Base-by-base conservation (phyloP, 257 asterid genomes). In the Haberlea rhodopensis region DNA sequence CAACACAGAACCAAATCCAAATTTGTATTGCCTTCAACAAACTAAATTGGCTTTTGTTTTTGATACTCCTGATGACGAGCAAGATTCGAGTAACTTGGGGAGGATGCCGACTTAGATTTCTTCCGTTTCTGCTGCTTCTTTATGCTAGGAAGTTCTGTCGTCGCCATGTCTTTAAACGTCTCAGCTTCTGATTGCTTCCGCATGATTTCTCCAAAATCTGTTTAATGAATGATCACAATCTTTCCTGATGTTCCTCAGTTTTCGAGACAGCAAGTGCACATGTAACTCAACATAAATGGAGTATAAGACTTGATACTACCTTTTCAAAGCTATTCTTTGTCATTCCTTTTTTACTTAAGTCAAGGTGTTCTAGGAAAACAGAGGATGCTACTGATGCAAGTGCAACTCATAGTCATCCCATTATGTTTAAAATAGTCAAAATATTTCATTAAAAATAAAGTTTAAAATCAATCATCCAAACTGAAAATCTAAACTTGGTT, bases 151-250 rank as follows among this genome's bases (percentile, higher is more conserved):
- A 59, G 64, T 7, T 80, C 82, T 0, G 83, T 6, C 9, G 81
- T 58, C 57, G 79, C 45, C 20, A 63, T 54, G 65, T 77, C 86
- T 65, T 71, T 85, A 25, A 40, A 69, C 62, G 68, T 73, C 21
- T 80, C 91, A 11, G n/a, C n/a, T n/a, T n/a, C n/a, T n/a, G n/a
- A n/a, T n/a, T n/a, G n/a, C n/a, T n/a, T n/a, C n/a, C n/a, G 60
- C 66, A 57, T 52, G n/a, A 84, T 74, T 22, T 79, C 84, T 18
- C 79, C 85, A 68, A 72, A 82, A 73, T 84, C 96, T 88, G 79
- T 52, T 21, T 23, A 8, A n/a, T 11, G 4, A 57, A 21, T 52
- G 22, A 24, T 26, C 34, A 32, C 49, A 62, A 18, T 48, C 24
- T 5, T 19, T n/a, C n/a, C n/a, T n/a, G n/a, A n/a, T n/a, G n/a